Evolutionary conservation across 2,329 filamentous ascomycete genomes (phyloP).

Genomic region (Cercospora citrullina): DNA sequence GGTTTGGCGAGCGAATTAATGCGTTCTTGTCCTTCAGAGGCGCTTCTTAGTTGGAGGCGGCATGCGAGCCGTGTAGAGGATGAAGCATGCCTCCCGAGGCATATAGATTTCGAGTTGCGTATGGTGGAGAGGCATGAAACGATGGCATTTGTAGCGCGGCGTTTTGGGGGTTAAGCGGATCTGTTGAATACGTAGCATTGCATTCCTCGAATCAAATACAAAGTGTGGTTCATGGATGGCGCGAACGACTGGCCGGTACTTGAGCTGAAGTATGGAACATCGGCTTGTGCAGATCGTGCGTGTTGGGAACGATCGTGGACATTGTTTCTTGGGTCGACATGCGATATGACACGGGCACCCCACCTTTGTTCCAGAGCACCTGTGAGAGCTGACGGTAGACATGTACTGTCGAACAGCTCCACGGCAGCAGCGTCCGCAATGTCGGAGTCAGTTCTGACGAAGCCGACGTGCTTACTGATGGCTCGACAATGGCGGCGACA

Average conservation of each 20-base stretch:
- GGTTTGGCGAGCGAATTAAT: constrained; percentile 12
- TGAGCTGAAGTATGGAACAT: neutral
- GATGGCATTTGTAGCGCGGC: constrained; percentile 22
- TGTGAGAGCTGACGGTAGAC: neutral
- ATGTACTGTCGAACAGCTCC: neutral
- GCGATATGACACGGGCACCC: neutral
- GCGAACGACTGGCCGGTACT: neutral
- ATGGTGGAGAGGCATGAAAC: constrained; percentile 3
- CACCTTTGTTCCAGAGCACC: neutral
- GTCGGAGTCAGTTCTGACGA: neutral
- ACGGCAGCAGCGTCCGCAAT: neutral
- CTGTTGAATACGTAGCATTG: neutral
- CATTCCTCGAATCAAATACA: neutral
- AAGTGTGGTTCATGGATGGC: neutral
- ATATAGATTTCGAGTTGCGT: neutral
- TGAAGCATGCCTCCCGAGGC: constrained; percentile 11
- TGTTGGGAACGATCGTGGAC: neutral
- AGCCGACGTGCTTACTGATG: neutral
- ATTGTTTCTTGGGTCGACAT: neutral
- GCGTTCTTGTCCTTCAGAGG: neutral
- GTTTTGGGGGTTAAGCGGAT: constrained; percentile 10
- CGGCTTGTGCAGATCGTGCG: constrained; percentile 1
- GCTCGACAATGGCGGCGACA: neutral
- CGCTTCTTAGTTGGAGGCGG: neutral
- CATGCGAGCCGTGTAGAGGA: constrained; percentile 15